Percentiles rank a stretch among this genome's conserved stretches.
Evolutionary conservation across 1,284 basidiomycete genomes (phyloP).

Genomic region (Malassezia psittaci): DNA sequence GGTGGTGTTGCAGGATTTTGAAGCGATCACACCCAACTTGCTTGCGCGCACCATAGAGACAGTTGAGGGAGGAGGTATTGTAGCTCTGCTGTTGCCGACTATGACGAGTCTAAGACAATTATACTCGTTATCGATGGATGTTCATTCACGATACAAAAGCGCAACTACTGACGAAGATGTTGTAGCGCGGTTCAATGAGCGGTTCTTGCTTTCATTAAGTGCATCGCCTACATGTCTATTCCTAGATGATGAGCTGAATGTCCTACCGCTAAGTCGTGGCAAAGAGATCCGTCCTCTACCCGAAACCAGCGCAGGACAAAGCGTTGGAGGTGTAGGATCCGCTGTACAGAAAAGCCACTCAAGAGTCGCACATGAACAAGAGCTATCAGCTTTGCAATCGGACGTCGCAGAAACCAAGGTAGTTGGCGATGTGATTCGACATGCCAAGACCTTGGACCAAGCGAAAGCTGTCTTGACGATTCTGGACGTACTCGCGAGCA

Average conservation of each 20-base stretch:
- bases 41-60: constrained; percentile 96
- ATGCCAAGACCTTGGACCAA: constrained; percentile 88
- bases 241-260: constrained; percentile 94
- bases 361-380: constrained; percentile 51
- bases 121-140: constrained; percentile 86
- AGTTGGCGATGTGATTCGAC: constrained; percentile 75
- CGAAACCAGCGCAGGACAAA: constrained; percentile 48
- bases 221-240: constrained; percentile 79
- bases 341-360: constrained; percentile 53
- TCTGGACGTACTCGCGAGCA: constrained; percentile 40
- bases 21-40: constrained; percentile 93
- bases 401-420: constrained; percentile 74
- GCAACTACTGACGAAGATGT: constrained; percentile 73
- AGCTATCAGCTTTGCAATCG: constrained; percentile 72
- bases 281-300: constrained; percentile 76
- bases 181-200: constrained; percentile 91
- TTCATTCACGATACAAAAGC: constrained; percentile 68
- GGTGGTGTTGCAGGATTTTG: constrained; percentile 95
- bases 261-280: constrained; percentile 87
- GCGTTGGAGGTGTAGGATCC: constrained; percentile 26
- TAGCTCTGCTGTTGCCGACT: constrained; percentile 83
- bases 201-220: constrained; percentile 62
- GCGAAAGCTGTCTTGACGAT: constrained; percentile 41
- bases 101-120: constrained; percentile 89
- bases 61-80: constrained; percentile 88